Percentiles rank a stretch among this genome's conserved stretches.
Evolutionary conservation across 345 rosid genomes (phyloP).

Genomic region (Leavenworthia alabamica): DNA sequence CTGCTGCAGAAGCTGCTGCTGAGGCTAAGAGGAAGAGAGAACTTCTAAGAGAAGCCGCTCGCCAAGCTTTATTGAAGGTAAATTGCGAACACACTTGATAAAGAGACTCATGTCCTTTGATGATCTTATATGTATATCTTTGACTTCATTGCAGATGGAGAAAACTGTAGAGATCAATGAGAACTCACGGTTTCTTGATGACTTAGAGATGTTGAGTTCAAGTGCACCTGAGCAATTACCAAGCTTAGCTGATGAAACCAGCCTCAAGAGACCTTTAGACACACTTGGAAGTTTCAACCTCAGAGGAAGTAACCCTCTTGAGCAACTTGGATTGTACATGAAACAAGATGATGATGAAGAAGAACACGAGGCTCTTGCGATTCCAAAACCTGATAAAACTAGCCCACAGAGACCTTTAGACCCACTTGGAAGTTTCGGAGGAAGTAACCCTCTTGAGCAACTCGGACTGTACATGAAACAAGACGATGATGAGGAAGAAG

Average conservation of each 20-base stretch:
- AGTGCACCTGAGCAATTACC: constrained; percentile 52
- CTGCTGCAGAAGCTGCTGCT: constrained; percentile 81
- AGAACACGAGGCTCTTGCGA: constrained; percentile 38
- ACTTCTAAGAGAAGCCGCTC: constrained; percentile 88
- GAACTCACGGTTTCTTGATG: constrained; percentile 75
- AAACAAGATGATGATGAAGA: constrained; percentile 71
- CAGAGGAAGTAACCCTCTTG: constrained; percentile 71
- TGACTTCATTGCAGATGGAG: constrained; percentile 61
- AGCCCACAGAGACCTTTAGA: constrained; percentile 45
- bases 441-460: constrained; percentile 72
- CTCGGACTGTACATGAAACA: constrained; percentile 77
- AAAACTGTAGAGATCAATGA: constrained; percentile 92
- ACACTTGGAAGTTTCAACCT: constrained; percentile 63
- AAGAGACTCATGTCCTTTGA: neutral
- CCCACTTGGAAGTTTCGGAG: constrained; percentile 55
- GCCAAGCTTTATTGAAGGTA: constrained; percentile 82
- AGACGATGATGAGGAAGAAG: constrained; percentile 68
- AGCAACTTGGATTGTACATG: constrained; percentile 80
- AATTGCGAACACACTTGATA: neutral
- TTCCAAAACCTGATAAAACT: constrained; percentile 36
- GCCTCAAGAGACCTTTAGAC: constrained; percentile 44
- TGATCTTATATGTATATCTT: neutral
- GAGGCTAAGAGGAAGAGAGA: constrained; percentile 82
- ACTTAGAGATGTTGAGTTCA: constrained; percentile 82
- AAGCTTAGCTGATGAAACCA: constrained; percentile 56